Conservation (phyloP, 345 rosid genomes). For the Erysimum cheiranthoides region DNA sequence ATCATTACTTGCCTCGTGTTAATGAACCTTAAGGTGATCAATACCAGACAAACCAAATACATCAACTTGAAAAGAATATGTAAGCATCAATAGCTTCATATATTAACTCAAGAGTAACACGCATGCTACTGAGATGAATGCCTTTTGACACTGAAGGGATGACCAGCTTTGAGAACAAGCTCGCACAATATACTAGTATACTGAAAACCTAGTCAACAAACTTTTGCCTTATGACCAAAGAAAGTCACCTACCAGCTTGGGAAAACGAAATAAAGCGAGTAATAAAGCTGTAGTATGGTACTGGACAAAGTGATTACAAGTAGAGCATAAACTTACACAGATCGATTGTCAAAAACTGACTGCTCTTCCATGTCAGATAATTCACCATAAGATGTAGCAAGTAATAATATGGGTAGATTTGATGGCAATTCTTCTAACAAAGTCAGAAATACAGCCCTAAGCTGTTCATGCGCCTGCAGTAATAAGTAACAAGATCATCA, state of each 20-base stretch:
- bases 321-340: slow-evolving; percentile 65
- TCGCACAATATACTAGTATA: not conserved
- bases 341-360: slow-evolving; percentile 69
- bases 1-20: slow-evolving; percentile 2
- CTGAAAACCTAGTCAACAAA: slow-evolving; percentile 11
- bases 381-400: slow-evolving; percentile 72
- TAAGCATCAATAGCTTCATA: slow-evolving; percentile 26
- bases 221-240: not conserved
- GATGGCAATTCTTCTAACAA: slow-evolving; percentile 95
- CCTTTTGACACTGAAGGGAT: slow-evolving; percentile 10
- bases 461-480: slow-evolving; percentile 94
- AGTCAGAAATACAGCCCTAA: slow-evolving; percentile 87
- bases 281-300: not conserved
- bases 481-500: slow-evolving; percentile 40
- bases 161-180: slow-evolving; percentile 6
- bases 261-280: slow-evolving; percentile 14
- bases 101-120: slow-evolving; percentile 20
- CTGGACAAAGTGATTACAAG: not conserved
- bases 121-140: slow-evolving; percentile 18
- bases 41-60: slow-evolving; percentile 6
- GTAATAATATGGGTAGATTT: slow-evolving; percentile 77
- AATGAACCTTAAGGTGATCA: slow-evolving; percentile 1
- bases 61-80: slow-evolving; percentile 20
- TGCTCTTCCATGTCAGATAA: slow-evolving; percentile 62
- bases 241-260: slow-evolving; percentile 14